Evolutionary conservation across 1,284 basidiomycete species (phyloP).

Genomic region (Naganishia sp.): DNA sequence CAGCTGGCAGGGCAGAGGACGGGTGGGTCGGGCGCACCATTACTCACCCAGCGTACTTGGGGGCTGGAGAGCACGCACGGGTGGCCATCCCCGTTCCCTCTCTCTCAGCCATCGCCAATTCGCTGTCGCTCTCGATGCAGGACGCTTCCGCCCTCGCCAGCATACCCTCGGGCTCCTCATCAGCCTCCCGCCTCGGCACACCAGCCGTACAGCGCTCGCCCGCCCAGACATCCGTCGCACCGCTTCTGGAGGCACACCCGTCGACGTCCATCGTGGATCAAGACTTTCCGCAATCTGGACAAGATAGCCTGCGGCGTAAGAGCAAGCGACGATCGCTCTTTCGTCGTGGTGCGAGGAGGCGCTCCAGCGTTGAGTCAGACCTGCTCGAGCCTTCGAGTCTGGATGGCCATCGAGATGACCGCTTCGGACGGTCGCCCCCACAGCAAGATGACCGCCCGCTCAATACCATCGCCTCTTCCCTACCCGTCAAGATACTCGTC

Average conservation of each 20-base stretch:
- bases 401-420: neutral
- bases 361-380: neutral
- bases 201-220: neutral
- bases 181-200: neutral
- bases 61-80: too few relatives aligned
- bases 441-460: neutral
- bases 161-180: neutral
- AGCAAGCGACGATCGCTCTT: constrained; percentile 1
- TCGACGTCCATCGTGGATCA: neutral
- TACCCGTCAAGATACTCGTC: constrained; percentile 5
- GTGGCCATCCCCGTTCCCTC: too few relatives aligned
- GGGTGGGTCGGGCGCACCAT: too few relatives aligned
- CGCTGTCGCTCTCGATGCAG: too few relatives aligned
- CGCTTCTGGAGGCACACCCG: neutral
- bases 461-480: neutral
- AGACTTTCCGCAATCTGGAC: neutral
- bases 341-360: neutral
- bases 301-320: constrained; percentile 2
- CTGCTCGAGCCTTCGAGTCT: neutral
- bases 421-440: neutral
- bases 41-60: too few relatives aligned
- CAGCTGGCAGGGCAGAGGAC: too few relatives aligned
- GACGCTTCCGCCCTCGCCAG: neutral
- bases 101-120: too few relatives aligned
- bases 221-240: neutral